phyloP scores from a whole-genome alignment of 31 red algal genomes.

The Odonthalia washingtoniensis region DNA sequence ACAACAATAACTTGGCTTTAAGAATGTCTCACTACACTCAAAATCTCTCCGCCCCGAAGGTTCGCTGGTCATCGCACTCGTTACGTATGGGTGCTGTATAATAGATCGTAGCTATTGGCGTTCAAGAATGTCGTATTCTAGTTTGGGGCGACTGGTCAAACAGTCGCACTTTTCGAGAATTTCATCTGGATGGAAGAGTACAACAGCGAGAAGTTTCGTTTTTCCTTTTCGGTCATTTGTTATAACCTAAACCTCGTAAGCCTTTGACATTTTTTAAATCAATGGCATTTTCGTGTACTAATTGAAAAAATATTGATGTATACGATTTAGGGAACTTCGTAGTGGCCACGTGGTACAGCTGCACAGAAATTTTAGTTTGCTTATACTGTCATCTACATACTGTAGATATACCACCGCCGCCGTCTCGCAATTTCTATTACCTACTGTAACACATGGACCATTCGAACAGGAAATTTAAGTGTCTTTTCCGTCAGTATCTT shows the following conservation, averaged over 20 bases:
- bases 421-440: background rate
- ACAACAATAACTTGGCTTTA: conserved; percentile 17
- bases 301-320: conserved; percentile 42
- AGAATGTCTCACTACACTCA: too few species aligned
- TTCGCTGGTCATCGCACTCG: conserved; percentile 45
- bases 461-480: background rate
- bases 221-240: conserved; percentile 44
- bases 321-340: background rate
- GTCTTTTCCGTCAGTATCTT: background rate
- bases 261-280: conserved; percentile 18
- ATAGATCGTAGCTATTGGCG: conserved; percentile 38
- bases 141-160: conserved; percentile 50
- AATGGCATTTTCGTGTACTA: conserved; percentile 10
- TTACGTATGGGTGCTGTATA: conserved; percentile 41
- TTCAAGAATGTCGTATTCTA: conserved; percentile 33
- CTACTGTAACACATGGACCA: background rate
- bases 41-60: background rate
- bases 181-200: conserved; percentile 34
- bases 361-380: background rate
- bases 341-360: background rate
- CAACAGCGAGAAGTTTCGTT: too few species aligned
- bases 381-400: background rate
- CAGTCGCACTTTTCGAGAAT: background rate
- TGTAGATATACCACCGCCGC: background rate
- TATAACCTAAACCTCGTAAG: background rate